Evolutionary conservation across 768 basidiomycete genomes (phyloP), one percentile per base, ranked within the genome.

Genomic region (Lactarius evosmus): DNA sequence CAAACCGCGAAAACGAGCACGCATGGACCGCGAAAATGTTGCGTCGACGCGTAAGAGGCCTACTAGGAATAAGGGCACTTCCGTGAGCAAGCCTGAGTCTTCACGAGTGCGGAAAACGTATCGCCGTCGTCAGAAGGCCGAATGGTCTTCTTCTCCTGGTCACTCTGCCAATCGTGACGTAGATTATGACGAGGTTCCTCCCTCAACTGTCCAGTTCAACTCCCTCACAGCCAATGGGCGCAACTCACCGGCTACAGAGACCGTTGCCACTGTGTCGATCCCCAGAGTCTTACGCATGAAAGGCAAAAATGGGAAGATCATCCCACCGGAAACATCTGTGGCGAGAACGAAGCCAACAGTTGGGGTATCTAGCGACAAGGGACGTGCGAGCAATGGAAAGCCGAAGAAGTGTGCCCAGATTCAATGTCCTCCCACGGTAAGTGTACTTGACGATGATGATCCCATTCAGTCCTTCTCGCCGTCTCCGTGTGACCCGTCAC

Each of bases 171-270:
- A 38, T 25, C 30, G 49, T 38, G 54, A 56, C n/a, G 57, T 69
- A 14, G 66, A 69, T 32, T 69, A 64, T 54, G 68, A 69, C 40
- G 62, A 67, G 56, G 60, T 69, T 3, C 68, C 68, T 22, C 51
- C 55, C 29, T 44, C 58, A 40, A 60, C 58, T n/a, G n/a, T 22
- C 6, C 19, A 16, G 36, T 34, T 25, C 22, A 33, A 51, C 19
- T 41, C 53, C 6, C 34, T 54, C 22, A 32, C 32, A 6, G 44
- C 66, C 30, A 63, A 67, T 29, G 59, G 8, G 17, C 16, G 38
- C 32, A 44, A 27, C 34, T 32, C 27, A 0, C 33, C 59, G 8
- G 36, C 32, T 22, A 34, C 29, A 32, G 30, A 33, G 19, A 49
- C 41, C 7, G n/a, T 34, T 2, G 11, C 11, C 29, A 19, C 30